These are phyloP conservation scores for Ceratobasidium sp. DNA, from an alignment of 1,284 basidiomycete species.

Conservation along the genomic window DNA sequence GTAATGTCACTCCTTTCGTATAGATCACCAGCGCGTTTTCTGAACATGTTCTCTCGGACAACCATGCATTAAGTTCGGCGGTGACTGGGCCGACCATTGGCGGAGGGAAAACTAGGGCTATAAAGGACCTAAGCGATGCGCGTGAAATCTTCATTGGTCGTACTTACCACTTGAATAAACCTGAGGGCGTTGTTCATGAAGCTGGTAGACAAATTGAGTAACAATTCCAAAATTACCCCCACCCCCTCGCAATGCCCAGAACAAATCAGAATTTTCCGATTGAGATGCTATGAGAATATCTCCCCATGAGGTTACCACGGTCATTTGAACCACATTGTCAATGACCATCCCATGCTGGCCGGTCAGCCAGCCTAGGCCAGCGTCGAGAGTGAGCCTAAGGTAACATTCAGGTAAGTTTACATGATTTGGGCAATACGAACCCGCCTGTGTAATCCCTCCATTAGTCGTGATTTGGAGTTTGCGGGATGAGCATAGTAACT, in stretches of 20 bases:
- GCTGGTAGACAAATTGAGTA: slow-evolving; percentile 38
- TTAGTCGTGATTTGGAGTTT: too few species aligned
- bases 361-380: slow-evolving; percentile 42
- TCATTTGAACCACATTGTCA: slow-evolving; percentile 45
- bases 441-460: too few species aligned
- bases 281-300: slow-evolving; percentile 43
- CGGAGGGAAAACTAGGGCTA: slow-evolving; percentile 26
- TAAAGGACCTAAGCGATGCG: too few species aligned
- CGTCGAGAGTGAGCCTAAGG: slow-evolving; percentile 36
- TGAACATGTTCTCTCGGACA: background rate
- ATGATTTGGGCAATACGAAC: background rate
- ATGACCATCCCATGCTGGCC: slow-evolving; percentile 41
- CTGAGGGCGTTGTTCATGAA: slow-evolving; percentile 37
- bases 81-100: background rate
- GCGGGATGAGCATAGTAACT: background rate
- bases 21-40: slow-evolving; percentile 4
- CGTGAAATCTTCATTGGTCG: too few species aligned
- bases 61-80: slow-evolving; percentile 22
- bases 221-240: slow-evolving; percentile 43
- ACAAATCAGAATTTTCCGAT: slow-evolving; percentile 43
- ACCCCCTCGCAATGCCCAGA: slow-evolving; percentile 48
- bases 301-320: slow-evolving; percentile 46
- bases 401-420: background rate
- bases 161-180: slow-evolving; percentile 4
- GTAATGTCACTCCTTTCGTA: background rate